Base-by-base conservation (phyloP, 2,329 filamentous ascomycete genomes). In the Beauveria medogensis region DNA sequence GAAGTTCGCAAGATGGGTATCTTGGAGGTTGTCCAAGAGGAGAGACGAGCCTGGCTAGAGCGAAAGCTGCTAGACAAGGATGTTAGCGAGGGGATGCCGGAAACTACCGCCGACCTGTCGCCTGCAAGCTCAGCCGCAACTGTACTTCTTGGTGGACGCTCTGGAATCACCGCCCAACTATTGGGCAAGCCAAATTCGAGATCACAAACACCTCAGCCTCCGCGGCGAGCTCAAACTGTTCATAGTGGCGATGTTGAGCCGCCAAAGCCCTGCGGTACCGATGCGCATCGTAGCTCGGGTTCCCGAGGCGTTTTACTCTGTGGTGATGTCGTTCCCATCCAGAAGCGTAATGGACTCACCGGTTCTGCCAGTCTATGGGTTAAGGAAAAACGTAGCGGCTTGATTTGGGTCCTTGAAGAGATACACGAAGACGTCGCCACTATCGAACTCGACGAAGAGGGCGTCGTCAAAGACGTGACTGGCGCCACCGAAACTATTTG, bases 341-440 rank as follows among this genome's bases (percentile, higher is more conserved):
- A 92, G 72, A 99, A 97, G 75, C 86, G 94, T 63, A 96, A 99
- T 69, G 94, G 94, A 4, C 84, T 88, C 12, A 93, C 88, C 5
- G 94, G 94, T 2, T 92, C 94, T 62, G 94, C 94, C 43, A 97
- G 92, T 74, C 78, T 99, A 44, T 99, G 94, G 94, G 94, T 99
- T 3, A 99, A 99, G 77, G 94, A 99, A 74, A 99, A 99, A 74
- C 85, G 88, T 54, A 87, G 91, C 57, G 92, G 93, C 10, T 76
- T 99, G 63, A 97, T 99, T 63, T 99, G 94, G 94, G 94, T 99
- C 9, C 77, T 99, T 2, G 94, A 99, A 72, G 94, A 99, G 74
- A 97, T 99, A 63, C 91, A 93, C 60, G 94, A 99, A 74, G 92
- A 99, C 71, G 87, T 94, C 44, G 92, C 90, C 4, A 83, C 85